phyloP scores from a whole-genome alignment of 116 monocot species.

The Trichopus zeylanicus region DNA sequence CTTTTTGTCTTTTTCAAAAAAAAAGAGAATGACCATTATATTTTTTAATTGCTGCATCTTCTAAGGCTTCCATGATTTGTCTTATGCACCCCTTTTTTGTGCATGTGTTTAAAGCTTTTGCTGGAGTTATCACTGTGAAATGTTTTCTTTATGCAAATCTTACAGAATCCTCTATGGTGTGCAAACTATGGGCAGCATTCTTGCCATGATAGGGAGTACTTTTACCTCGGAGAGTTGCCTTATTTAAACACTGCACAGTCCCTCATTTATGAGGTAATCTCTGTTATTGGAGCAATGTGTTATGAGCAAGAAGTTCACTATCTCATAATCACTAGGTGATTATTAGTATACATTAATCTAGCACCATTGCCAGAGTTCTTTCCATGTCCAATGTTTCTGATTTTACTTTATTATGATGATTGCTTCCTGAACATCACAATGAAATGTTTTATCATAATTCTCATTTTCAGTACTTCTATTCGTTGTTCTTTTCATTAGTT shows the following conservation, averaged over 20 bases:
- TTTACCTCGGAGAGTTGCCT: conserved; percentile 82
- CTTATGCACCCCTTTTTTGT: no score
- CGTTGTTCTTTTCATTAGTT: no score
- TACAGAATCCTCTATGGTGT: conserved; percentile 93
- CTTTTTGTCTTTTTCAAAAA: not conserved
- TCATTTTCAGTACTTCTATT: not conserved
- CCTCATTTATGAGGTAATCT: conserved; percentile 76
- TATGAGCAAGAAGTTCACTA: not conserved
- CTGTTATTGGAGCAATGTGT: not conserved
- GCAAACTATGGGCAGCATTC: conserved; percentile 23
- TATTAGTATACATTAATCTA: no score
- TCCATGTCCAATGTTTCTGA: not conserved
- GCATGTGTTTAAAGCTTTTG: conserved; percentile 2
- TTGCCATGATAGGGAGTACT: conserved; percentile 74
- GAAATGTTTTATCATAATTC: not conserved
- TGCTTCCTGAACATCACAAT: not conserved
- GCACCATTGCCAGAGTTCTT: not conserved
- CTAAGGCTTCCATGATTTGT: no score
- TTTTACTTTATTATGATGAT: not conserved
- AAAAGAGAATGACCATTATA: no score
- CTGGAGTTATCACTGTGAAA: not conserved
- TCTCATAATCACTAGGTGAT: no score
- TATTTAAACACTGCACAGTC: conserved; percentile 62
- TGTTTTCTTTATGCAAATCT: conserved; percentile 2
- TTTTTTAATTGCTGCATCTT: no score